phyloP scores from a whole-genome alignment of 2,329 filamentous ascomycete genomes.

The Trichoderma citrinoviride region DNA sequence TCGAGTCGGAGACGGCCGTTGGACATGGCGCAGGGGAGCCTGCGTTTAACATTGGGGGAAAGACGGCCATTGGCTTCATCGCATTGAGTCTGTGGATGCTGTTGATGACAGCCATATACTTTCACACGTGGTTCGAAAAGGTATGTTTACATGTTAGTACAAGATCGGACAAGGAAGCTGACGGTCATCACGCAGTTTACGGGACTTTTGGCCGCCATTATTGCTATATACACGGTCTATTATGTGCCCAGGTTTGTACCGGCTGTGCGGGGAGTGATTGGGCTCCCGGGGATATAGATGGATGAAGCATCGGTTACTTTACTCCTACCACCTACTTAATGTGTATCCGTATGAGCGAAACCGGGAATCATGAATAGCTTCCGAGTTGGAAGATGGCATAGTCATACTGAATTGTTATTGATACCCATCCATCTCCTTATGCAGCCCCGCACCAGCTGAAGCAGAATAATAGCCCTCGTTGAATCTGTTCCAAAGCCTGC shows the following conservation, averaged over 20 bases:
- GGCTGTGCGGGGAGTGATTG: conserved; percentile 44
- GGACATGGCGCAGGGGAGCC: conserved; percentile 29
- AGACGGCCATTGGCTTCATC: conserved; percentile 62
- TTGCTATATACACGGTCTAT: conserved; percentile 50
- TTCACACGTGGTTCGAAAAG: conserved; percentile 99
- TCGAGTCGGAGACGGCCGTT: conserved; percentile 40
- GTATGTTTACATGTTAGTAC: conserved; percentile 43
- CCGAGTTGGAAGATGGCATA: neutral
- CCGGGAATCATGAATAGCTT: neutral
- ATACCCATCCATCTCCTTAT: neutral
- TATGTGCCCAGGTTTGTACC: conserved; percentile 52
- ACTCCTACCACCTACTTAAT: too few species aligned
- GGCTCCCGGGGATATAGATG: conserved; percentile 50
- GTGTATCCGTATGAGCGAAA: neutral
- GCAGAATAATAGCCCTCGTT: neutral
- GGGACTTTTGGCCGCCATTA: conserved; percentile 49
- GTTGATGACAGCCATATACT: conserved; percentile 97
- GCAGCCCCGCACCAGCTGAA: neutral
- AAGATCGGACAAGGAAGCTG: neutral
- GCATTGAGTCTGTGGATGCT: conserved; percentile 89
- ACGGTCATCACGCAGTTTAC: conserved; percentile 46
- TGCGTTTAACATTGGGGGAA: conserved; percentile 46
- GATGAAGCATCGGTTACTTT: neutral
- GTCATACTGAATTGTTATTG: neutral
- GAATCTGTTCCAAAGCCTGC: neutral